phyloP scores from a whole-genome alignment of 805 yeast species.

The Ogataea trehalophila region DNA sequence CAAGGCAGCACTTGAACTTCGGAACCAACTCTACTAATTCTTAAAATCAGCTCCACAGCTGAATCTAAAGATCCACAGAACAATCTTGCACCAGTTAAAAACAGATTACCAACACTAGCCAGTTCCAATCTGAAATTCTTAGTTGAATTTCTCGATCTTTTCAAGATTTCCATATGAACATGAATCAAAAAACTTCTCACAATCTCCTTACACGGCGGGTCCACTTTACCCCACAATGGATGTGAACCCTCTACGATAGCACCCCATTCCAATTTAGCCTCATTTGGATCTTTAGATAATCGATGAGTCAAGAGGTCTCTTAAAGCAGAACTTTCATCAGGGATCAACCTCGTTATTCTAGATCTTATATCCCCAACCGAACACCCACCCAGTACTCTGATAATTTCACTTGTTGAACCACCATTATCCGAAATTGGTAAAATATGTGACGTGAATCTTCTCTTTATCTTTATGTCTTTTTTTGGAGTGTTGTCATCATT shows the following conservation, averaged over 20 bases:
- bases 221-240: slow-evolving; percentile 56
- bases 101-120: slow-evolving; percentile 83
- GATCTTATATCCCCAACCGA: slow-evolving; percentile 93
- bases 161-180: slow-evolving; percentile 71
- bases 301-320: slow-evolving; percentile 43
- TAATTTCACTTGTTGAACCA: slow-evolving; percentile 86
- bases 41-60: slow-evolving; percentile 69
- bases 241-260: slow-evolving; percentile 77
- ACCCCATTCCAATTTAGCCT: slow-evolving; percentile 72
- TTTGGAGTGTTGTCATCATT: neutral
- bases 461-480: neutral
- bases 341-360: slow-evolving; percentile 68
- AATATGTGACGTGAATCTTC: slow-evolving; percentile 49
- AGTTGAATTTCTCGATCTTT: slow-evolving; percentile 51
- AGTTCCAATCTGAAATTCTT: slow-evolving; percentile 65
- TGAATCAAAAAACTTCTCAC: slow-evolving; percentile 73
- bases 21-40: slow-evolving; percentile 56
- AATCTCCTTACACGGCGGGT: slow-evolving; percentile 61
- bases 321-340: slow-evolving; percentile 38
- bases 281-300: slow-evolving; percentile 39
- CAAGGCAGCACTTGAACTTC: slow-evolving; percentile 67
- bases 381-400: slow-evolving; percentile 87
- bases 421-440: slow-evolving; percentile 91
- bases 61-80: slow-evolving; percentile 83
- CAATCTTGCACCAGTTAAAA: slow-evolving; percentile 74